Evolutionary conservation across 2,329 filamentous ascomycete genomes (phyloP), one percentile per base, ranked within the genome.

Genomic region (Hansfordia pulvinata): DNA sequence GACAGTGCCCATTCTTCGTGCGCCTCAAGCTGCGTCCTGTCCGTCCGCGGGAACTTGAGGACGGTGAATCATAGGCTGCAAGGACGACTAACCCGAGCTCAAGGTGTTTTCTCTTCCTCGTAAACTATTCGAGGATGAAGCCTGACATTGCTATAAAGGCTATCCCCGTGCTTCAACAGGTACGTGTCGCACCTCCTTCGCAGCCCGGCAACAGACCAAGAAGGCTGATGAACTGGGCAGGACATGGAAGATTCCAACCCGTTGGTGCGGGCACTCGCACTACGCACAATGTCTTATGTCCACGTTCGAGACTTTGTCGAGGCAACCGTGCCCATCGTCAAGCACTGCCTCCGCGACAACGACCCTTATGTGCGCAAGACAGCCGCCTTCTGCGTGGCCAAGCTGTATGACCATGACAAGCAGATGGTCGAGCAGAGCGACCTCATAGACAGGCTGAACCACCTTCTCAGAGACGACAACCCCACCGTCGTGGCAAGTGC

Each of bases 301-400:
- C 88, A 98, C 49, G 90, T 98, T 23, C 76, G 80, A 39, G 86
- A 98, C 49, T 98, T 92, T 47, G 85, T 96, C 42, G 82, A 93
- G 54, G 80, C 84, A 9, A 92, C 85, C 1, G 74, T 94, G 4
- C 76, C 78, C 8, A 74, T 90, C 17, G 71, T 93, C 29, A 92
- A 88, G 56, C 68, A 70, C 27, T 65, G 94, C 26, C 70, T 98
- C 35, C 74, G 75, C 47, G 90, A 98, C 47, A 50, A 72, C 22
- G 90, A 98, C 48, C 88, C 90, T 3, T 98, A 98, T 48, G 90
- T 98, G 15, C 83, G 90, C 39, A 98, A 98, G 54, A 96, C 90
- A 3, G 88, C 90, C 3, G 86, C 88, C 3, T 93, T 92, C 50
- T 92, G 82, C 43, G 90, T 98, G 22, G 88, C 90, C 17, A 98